phyloP scores from a whole-genome alignment of 2,329 filamentous ascomycete species.

The Botrytis medusae region DNA sequence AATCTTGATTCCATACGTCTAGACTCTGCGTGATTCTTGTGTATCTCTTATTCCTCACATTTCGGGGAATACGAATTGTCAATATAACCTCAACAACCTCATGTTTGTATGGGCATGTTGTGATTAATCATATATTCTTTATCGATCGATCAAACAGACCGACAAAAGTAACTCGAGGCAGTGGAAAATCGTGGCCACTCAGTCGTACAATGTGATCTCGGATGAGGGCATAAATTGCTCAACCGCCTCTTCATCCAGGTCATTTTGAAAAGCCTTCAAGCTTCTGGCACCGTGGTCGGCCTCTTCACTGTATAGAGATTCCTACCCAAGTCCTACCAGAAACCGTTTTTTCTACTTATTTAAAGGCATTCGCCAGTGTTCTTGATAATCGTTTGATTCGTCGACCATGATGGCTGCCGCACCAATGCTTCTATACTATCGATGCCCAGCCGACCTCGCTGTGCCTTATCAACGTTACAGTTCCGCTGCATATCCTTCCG shows the following conservation, averaged over 20 bases:
- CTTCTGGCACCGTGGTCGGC: not conserved
- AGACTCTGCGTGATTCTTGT: not conserved
- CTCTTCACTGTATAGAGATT: not conserved
- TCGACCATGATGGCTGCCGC: slow-evolving; percentile 15
- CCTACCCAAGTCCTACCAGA: not conserved
- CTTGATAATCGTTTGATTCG: not conserved
- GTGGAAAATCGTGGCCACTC: not conserved
- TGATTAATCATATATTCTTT: slow-evolving; percentile 11
- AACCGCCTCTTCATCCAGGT: not conserved
- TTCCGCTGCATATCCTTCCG: slow-evolving; percentile 17
- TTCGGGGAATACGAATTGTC: slow-evolving; percentile 18
- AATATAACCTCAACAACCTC: slow-evolving; percentile 10
- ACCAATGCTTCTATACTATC: slow-evolving; percentile 19
- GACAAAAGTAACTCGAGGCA: not conserved
- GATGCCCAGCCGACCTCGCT: not conserved
- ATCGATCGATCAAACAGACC: slow-evolving; percentile 6
- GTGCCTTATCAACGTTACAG: slow-evolving; percentile 13
- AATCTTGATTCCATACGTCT: not conserved
- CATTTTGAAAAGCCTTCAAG: not conserved
- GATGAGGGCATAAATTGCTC: slow-evolving; percentile 20
- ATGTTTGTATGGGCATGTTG: not conserved
- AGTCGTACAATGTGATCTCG: slow-evolving; percentile 20
- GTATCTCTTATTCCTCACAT: not conserved
- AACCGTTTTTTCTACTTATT: not conserved
- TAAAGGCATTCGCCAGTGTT: not conserved